Evolutionary conservation across 805 yeast genomes (phyloP).

Genomic region (Cyberlindnera euphorbiae): DNA sequence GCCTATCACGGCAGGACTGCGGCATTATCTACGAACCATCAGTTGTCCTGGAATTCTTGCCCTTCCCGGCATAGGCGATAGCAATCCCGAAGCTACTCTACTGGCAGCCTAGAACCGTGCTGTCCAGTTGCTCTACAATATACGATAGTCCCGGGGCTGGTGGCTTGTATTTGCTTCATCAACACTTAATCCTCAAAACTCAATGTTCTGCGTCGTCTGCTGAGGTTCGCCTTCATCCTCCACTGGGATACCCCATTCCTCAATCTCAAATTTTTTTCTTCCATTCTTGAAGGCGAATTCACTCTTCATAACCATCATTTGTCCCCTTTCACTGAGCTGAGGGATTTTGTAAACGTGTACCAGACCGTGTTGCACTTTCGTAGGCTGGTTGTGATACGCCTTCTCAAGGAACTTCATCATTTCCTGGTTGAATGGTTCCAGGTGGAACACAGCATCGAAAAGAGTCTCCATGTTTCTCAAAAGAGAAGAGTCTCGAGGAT

Average conservation of each 20-base stretch:
- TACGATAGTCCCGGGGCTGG: too few species aligned
- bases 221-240: slow-evolving; percentile 50
- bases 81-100: too few species aligned
- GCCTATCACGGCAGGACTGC: too few species aligned
- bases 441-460: slow-evolving; percentile 62
- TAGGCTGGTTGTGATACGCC: slow-evolving; percentile 67
- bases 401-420: slow-evolving; percentile 61
- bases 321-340: slow-evolving; percentile 66
- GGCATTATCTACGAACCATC: too few species aligned
- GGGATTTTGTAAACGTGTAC: slow-evolving; percentile 74
- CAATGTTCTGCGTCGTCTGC: slow-evolving; percentile 22
- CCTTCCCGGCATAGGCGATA: too few species aligned
- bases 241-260: slow-evolving; percentile 96
- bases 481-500: slow-evolving; percentile 47
- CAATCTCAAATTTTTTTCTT: slow-evolving; percentile 76
- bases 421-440: slow-evolving; percentile 79
- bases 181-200: slow-evolving; percentile 9
- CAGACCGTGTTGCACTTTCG: slow-evolving; percentile 80
- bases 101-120: too few species aligned
- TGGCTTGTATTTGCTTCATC: too few species aligned
- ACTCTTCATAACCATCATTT: slow-evolving; percentile 67
- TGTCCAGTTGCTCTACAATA: too few species aligned
- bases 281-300: slow-evolving; percentile 89
- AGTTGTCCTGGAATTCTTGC: too few species aligned
- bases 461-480: slow-evolving; percentile 52